These are phyloP conservation scores for Caryopteris hybrid DNA, from an alignment of 305 asterid genomes.

Conservation along the genomic window DNA sequence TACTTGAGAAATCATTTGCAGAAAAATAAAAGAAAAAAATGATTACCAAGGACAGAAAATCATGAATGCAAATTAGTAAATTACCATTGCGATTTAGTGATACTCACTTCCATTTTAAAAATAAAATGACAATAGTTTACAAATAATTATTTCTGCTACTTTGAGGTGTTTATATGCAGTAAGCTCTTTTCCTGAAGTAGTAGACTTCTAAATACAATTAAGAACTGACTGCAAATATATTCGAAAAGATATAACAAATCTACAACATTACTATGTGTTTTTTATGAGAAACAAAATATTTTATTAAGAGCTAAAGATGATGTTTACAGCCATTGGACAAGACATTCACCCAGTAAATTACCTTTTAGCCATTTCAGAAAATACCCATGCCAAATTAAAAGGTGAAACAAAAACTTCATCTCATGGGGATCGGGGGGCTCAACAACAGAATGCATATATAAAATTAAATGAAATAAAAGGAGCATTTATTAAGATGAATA, in stretches of 20 bases:
- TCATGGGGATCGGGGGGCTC: neutral
- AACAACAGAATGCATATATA: neutral
- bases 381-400: neutral
- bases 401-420: slow-evolving; percentile 2
- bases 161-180: neutral
- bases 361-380: neutral
- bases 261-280: neutral
- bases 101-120: neutral
- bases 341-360: too few species aligned
- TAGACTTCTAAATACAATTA: neutral
- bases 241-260: neutral
- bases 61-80: neutral
- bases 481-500: neutral
- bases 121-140: neutral
- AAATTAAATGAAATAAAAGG: neutral
- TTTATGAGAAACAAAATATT: too few species aligned
- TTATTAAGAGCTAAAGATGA: too few species aligned
- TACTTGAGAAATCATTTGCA: neutral
- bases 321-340: too few species aligned
- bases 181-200: neutral
- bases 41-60: neutral
- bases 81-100: neutral
- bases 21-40: neutral
- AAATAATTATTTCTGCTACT: too few species aligned
- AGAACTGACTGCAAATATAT: neutral